Percentiles rank a stretch among this genome's conserved stretches.
Evolutionary conservation across 2,329 filamentous ascomycete genomes (phyloP).

Genomic region (Triangularia setosa): DNA sequence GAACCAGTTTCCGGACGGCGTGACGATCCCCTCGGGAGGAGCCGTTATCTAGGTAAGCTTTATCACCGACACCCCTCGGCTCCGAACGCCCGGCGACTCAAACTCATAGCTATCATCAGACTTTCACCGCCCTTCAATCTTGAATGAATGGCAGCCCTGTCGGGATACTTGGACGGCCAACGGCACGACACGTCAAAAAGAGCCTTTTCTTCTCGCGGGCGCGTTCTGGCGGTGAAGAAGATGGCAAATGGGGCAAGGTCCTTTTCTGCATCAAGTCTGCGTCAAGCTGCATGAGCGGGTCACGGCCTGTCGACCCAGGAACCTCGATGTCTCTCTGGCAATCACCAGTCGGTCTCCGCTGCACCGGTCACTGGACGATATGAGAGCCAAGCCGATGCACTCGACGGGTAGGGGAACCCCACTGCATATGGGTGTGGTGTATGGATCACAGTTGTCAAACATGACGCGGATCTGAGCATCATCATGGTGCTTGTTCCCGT

Average conservation of each 20-base stretch:
- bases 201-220: not conserved
- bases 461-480: not conserved
- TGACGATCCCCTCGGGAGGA: not conserved
- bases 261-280: constrained; percentile 9
- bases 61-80: not conserved
- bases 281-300: constrained; percentile 1
- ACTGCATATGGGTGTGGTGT: not conserved
- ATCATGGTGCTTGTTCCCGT: not conserved
- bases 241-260: constrained; percentile 6
- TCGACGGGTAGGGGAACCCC: not conserved
- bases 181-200: not conserved
- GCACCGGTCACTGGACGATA: not conserved
- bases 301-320: not conserved
- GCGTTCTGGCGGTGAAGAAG: constrained; percentile 25
- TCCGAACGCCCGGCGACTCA: not conserved
- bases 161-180: not conserved
- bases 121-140: not conserved
- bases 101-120: not conserved
- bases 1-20: not conserved
- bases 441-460: not conserved
- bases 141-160: no score
- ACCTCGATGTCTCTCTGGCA: not conserved
- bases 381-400: constrained; percentile 7
- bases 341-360: not conserved
- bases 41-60: not conserved